phyloP scores from a whole-genome alignment of 75 land plant species.

The Cunninghamia lanceolata region DNA sequence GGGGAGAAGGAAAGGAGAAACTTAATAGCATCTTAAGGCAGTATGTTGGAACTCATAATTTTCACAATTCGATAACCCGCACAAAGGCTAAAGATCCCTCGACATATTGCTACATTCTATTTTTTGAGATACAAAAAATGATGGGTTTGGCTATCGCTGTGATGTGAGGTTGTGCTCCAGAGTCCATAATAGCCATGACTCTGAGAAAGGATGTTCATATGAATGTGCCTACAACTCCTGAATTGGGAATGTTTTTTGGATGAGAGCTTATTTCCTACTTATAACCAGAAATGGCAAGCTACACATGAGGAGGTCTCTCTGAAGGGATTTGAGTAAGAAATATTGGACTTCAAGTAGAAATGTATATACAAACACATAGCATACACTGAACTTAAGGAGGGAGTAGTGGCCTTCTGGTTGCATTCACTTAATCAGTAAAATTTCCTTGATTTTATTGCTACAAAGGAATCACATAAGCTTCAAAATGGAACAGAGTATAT shows the following conservation, averaged over 20 bases:
- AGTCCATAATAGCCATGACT: constrained; percentile 66
- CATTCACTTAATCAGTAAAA: constrained; percentile 81
- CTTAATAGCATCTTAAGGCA: constrained; percentile 55
- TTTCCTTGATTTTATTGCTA: constrained; percentile 62
- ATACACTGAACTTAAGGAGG: constrained; percentile 77
- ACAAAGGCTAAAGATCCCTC: constrained; percentile 87
- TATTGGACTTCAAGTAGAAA: constrained; percentile 68
- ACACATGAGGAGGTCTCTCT: constrained; percentile 82
- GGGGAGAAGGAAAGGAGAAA: constrained; percentile 65
- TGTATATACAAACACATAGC: constrained; percentile 82
- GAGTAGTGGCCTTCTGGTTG: constrained; percentile 81
- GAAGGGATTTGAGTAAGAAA: constrained; percentile 55
- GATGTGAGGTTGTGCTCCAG: constrained; percentile 84
- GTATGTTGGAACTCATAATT: constrained; percentile 86
- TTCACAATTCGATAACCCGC: constrained; percentile 90
- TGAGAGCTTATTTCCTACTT: constrained; percentile 80
- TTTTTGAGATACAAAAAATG: constrained; percentile 88
- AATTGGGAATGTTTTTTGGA: constrained; percentile 86
- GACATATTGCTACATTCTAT: constrained; percentile 72
- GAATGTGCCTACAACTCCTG: constrained; percentile 91
- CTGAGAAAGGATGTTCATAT: constrained; percentile 62
- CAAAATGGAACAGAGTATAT: constrained; percentile 3
- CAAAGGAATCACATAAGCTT: constrained; percentile 18
- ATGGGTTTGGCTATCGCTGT: constrained; percentile 89
- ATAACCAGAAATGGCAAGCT: constrained; percentile 71